Conservation (phyloP, 768 basidiomycete species). For the Pleurotus cornucopiae region DNA sequence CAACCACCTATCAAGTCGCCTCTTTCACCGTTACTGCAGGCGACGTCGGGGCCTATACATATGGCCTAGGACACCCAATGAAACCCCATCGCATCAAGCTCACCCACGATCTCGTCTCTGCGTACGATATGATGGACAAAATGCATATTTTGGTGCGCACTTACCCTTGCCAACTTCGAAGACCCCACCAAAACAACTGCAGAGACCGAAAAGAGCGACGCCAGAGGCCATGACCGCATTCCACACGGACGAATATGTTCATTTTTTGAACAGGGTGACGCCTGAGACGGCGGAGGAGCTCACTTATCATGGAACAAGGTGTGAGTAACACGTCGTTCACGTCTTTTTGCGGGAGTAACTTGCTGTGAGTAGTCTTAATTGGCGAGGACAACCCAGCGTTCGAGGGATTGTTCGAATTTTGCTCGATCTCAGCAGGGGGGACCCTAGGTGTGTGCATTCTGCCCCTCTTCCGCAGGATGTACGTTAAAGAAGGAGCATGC, state of each 20-base stretch:
- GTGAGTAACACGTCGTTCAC: conserved; percentile 40
- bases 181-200: neutral
- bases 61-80: conserved; percentile 90
- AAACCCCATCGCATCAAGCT: conserved; percentile 95
- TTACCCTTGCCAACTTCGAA: neutral
- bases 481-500: neutral
- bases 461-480: neutral
- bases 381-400: conserved; percentile 99
- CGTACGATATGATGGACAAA: conserved; percentile 90
- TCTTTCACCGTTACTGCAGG: conserved; percentile 30
- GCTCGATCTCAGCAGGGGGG: conserved; percentile 98
- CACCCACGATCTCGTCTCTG: conserved; percentile 86
- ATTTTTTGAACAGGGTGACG: conserved; percentile 83
- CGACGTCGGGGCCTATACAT: conserved; percentile 71
- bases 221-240: conserved; percentile 85
- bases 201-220: conserved; percentile 70
- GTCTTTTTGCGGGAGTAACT: neutral
- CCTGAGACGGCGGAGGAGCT: conserved; percentile 89
- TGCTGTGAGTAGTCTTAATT: conserved; percentile 34
- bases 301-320: conserved; percentile 80
- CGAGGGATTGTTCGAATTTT: conserved; percentile 97
- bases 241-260: conserved; percentile 97
- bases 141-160: conserved; percentile 84
- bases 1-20: neutral
- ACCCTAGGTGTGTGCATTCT: conserved; percentile 79